Percentiles rank a stretch among this genome's conserved stretches.
These are phyloP conservation scores for Osmozyma mogii DNA, from an alignment of 805 yeast genomes.

Conservation along the genomic window DNA sequence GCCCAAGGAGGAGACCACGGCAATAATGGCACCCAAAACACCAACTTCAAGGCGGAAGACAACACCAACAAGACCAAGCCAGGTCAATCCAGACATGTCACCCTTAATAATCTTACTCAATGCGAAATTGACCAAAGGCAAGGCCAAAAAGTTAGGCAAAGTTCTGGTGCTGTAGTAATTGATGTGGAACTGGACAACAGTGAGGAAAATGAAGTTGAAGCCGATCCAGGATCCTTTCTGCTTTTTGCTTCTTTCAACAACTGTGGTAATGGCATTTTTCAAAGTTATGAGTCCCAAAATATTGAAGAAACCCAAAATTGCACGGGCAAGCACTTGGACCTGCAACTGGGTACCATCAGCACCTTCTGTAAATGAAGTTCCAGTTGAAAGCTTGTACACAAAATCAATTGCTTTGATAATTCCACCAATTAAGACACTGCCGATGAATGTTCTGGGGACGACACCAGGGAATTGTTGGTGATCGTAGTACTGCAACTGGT, in stretches of 20 bases:
- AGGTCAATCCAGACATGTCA: constrained; percentile 37
- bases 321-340: constrained; percentile 50
- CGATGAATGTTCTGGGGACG: constrained; percentile 80
- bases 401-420: constrained; percentile 31
- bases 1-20: constrained; percentile 35
- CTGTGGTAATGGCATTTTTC: constrained; percentile 26
- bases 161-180: constrained; percentile 77
- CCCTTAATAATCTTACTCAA: constrained; percentile 45
- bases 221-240: constrained; percentile 26
- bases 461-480: constrained; percentile 79
- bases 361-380: constrained; percentile 7
- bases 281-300: constrained; percentile 44
- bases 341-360: constrained; percentile 32
- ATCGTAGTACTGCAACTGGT: constrained; percentile 46
- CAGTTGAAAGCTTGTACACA: constrained; percentile 7
- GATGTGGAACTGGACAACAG: constrained; percentile 68
- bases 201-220: constrained; percentile 53
- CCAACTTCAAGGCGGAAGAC: constrained; percentile 70
- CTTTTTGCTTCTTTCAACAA: constrained; percentile 15
- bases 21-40: constrained; percentile 42
- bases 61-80: constrained; percentile 55
- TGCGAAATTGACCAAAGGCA: constrained; percentile 62
- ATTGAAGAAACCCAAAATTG: constrained; percentile 56
- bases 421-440: constrained; percentile 49
- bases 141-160: constrained; percentile 77